These are phyloP conservation scores for Salix exigua DNA, from an alignment of 345 rosid species.

Conservation along the genomic window DNA sequence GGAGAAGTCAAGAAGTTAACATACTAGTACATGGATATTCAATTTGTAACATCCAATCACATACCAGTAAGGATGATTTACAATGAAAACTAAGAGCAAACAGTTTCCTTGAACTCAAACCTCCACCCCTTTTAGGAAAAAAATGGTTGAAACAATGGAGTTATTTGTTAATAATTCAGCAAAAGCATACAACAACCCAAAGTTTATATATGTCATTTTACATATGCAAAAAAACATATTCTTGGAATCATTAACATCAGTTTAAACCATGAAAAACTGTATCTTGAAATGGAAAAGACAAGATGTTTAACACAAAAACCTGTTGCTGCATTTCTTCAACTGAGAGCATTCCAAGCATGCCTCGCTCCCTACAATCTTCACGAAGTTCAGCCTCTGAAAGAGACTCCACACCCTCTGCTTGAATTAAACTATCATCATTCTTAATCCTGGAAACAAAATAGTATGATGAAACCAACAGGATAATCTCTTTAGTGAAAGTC, in stretches of 20 bases:
- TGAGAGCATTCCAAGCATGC: conserved; percentile 80
- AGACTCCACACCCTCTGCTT: conserved; percentile 88
- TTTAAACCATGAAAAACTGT: neutral
- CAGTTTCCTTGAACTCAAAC: neutral
- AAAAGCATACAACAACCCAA: neutral
- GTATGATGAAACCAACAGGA: neutral
- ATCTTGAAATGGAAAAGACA: neutral
- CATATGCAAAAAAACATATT: neutral
- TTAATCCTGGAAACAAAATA: conserved; percentile 54
- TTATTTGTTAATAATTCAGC: neutral
- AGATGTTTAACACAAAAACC: conserved; percentile 30
- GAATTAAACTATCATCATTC: conserved; percentile 87
- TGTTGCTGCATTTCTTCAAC: conserved; percentile 93
- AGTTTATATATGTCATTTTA: neutral
- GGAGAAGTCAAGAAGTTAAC: conserved; percentile 13
- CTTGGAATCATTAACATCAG: neutral
- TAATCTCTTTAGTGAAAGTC: too few relatives aligned
- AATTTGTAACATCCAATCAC: neutral
- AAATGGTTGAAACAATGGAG: neutral
- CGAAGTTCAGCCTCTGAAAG: conserved; percentile 90
- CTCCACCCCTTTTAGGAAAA: neutral
- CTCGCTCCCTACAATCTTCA: conserved; percentile 95
- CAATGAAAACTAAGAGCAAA: neutral
- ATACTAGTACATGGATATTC: neutral
- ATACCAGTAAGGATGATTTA: neutral